Base-by-base conservation (phyloP, 2,329 filamentous ascomycete species). In the Botrytis sinoallii region DNA sequence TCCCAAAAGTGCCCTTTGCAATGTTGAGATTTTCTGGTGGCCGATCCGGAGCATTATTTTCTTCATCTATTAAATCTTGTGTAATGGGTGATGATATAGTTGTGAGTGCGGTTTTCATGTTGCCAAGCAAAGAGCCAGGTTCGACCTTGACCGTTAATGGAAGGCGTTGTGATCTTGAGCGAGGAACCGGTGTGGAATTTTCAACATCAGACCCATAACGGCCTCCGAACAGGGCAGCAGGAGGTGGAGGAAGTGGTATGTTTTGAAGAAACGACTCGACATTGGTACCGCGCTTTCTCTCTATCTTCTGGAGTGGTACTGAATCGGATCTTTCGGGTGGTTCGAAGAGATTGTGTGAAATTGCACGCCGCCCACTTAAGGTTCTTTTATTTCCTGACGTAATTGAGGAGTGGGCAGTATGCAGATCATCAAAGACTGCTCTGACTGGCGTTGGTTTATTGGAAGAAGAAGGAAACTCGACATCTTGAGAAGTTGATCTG, bases 341-440 rank as follows among this genome's bases (percentile, higher is more conserved):
- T 14, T 72, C 72, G 38, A 63, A 70, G 35, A 59, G 52, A 35
- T 75, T 69, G 12, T 74, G 74, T 32, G 61, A 38, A 8, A 70
- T 65, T 32, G 52, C 64, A 52, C 69, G 69, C 32, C 66, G 57
- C 29, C 69, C 61, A 44, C 63, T 72, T 18, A 72, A 67, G 60
- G 48, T 76, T 72, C 75, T 78, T 25, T 73, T 76, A 40, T 74
- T 71, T 22, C 79, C 75, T 25, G 79, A 79, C 4, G 79, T 80
- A 40, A 81, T 81, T 38, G 76, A 78, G 5, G 76, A 78, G 59
- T 80, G 74, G 0, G 80, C 80, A 12, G 78, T 79, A 8, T 70
- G 70, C 32, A 80, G 75, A 65, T 81, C 79, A 68, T 79, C 32
- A 57, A 80, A 81, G 6, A 80, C 76, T 52, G 77, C 74, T 46